phyloP scores from a whole-genome alignment of 2,329 filamentous ascomycete genomes.

The Cladosporium sp. region DNA sequence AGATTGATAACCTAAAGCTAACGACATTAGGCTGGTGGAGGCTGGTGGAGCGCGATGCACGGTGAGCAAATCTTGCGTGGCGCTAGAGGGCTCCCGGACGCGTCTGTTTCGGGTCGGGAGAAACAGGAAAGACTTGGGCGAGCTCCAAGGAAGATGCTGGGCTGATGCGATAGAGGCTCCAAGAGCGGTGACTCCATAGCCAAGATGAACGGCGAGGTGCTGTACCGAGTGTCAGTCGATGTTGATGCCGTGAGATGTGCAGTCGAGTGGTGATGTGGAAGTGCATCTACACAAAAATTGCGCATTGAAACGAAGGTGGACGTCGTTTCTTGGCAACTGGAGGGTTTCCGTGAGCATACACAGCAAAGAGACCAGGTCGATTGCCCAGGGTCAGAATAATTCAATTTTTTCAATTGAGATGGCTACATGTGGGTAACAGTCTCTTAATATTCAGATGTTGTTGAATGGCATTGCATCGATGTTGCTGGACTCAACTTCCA shows the following conservation, averaged over 20 bases:
- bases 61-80: slow-evolving; percentile 9
- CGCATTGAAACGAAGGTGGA: background rate
- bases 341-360: too few species aligned
- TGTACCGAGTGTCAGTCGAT: too few species aligned
- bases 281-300: background rate
- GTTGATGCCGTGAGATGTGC: background rate
- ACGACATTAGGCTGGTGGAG: slow-evolving; percentile 15
- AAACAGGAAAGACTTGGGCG: slow-evolving; percentile 3
- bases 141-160: background rate
- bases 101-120: slow-evolving; percentile 5
- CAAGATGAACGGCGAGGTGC: background rate
- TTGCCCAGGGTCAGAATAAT: background rate
- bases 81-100: background rate
- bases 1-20: slow-evolving; percentile 23
- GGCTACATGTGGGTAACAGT: too few species aligned
- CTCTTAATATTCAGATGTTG: too few species aligned
- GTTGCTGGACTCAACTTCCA: background rate
- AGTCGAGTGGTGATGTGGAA: background rate
- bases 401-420: background rate
- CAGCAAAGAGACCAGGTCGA: background rate
- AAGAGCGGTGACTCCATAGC: background rate
- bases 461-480: too few species aligned
- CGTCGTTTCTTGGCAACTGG: background rate
- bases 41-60: slow-evolving; percentile 12
- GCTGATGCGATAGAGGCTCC: background rate